Evolutionary conservation across 441 rosid species (phyloP).

Genomic region (Brassica balearica): DNA sequence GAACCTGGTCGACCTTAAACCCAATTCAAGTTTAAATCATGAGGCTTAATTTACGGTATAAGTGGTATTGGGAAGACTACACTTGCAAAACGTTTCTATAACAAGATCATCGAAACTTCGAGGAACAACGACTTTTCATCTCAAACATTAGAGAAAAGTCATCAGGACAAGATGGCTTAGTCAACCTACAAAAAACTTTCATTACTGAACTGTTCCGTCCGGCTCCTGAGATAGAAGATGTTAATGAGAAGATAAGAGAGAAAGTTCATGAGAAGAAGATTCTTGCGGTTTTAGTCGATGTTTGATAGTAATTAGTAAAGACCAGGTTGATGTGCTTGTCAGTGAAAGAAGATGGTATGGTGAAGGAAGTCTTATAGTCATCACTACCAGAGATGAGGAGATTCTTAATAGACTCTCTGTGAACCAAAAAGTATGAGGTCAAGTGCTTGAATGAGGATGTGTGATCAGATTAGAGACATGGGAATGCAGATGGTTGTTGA

Average conservation of each 20-base stretch:
- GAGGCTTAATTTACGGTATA: slow-evolving; percentile 52
- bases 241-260: slow-evolving; percentile 26
- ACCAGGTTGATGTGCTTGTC: slow-evolving; percentile 28
- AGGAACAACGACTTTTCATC: slow-evolving; percentile 49
- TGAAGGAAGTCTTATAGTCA: slow-evolving; percentile 35
- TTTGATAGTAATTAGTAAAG: slow-evolving; percentile 14
- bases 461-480: slow-evolving; percentile 72
- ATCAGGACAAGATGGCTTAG: slow-evolving; percentile 39
- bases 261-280: slow-evolving; percentile 26
- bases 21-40: slow-evolving; percentile 40
- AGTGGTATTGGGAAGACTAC: slow-evolving; percentile 69
- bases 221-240: slow-evolving; percentile 18
- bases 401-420: slow-evolving; percentile 16
- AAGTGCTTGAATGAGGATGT: too few relatives aligned
- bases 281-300: slow-evolving; percentile 45
- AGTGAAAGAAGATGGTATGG: slow-evolving; percentile 40
- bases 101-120: slow-evolving; percentile 49
- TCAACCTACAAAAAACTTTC: slow-evolving; percentile 48
- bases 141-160: slow-evolving; percentile 53
- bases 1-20: slow-evolving; percentile 39
- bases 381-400: slow-evolving; percentile 38
- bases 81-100: slow-evolving; percentile 57
- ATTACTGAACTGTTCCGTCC: slow-evolving; percentile 40
- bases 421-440: slow-evolving; percentile 30
- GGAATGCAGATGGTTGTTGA: slow-evolving; percentile 55